Base-by-base conservation (phyloP, 2,329 filamentous ascomycete genomes). In the Colletotrichum eremochloae region DNA sequence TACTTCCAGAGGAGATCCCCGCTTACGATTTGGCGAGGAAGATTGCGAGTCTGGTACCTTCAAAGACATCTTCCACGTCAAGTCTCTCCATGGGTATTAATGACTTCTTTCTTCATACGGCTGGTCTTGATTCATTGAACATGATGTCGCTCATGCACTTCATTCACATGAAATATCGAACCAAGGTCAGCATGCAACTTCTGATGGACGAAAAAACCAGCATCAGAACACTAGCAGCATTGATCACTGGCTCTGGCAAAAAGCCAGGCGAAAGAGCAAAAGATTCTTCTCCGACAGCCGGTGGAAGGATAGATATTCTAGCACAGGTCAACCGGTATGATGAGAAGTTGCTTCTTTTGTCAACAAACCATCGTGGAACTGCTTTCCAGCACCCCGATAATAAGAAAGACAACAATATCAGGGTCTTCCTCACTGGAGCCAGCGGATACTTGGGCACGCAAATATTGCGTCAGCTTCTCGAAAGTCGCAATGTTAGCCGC, bases 121-220 rank as follows among this genome's bases (percentile, higher is more conserved):
- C 69, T 4, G 66, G 69, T 7, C 69, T 72, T 12, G 69, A 69
- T 42, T 72, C 69, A 8, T 52, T 72, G 3, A 69, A 36, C 36
- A 72, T 69, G 69, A 72, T 72, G 69, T 72, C 58, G 9, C 55
- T 72, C n/a, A 69, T 72, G 69, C 65, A 72, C 18, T 72, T 63
- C 24, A 20, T 69, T n/a, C 65, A n/a, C 15, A 44, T 63, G 1
- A 64, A 40, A 20, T 64, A 72, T 0, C 57, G 33, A 14, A 58
- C 63, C 20, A 50, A 58, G 29, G 57, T 69, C 11, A 69, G 58
- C 20, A 72, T 72, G 42, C 69, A 72, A 29, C 20, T 72, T 3
- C 20, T 72, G 36, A 72, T 72, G 69, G 58, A 72, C 6, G 66
- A 69, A 40, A 33, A 42, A 1, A 72, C 65, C 5, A 69, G 57